Percentiles rank a stretch among this genome's conserved stretches.
phyloP scores from a whole-genome alignment of 345 rosid genomes.

The Gossypium mustelinum region DNA sequence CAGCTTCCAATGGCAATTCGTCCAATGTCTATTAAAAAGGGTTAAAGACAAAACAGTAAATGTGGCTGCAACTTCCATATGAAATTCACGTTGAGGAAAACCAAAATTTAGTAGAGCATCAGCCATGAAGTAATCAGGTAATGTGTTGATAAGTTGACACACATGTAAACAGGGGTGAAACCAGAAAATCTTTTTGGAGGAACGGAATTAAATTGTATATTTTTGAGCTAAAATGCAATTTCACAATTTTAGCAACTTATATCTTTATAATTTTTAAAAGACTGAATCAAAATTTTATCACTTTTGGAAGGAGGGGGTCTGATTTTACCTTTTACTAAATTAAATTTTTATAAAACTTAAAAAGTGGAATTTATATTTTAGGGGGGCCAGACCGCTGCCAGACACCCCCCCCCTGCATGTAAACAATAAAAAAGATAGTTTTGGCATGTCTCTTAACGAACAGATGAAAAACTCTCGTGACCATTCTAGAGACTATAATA shows the following conservation, averaged over 20 bases:
- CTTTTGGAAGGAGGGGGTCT: too few relatives aligned
- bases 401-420: neutral
- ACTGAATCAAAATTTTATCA: too few relatives aligned
- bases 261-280: too few relatives aligned
- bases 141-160: neutral
- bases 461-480: neutral
- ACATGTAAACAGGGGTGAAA: neutral
- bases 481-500: neutral
- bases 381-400: too few relatives aligned
- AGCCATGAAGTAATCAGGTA: neutral
- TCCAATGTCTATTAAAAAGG: slow-evolving; percentile 63
- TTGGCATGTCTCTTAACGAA: neutral
- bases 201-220: too few relatives aligned
- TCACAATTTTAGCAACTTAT: too few relatives aligned
- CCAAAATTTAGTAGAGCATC: neutral
- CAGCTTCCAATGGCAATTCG: slow-evolving; percentile 90
- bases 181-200: too few relatives aligned
- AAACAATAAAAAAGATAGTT: neutral
- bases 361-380: too few relatives aligned
- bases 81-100: neutral
- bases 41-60: neutral
- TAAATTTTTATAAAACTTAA: too few relatives aligned
- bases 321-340: too few relatives aligned
- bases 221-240: too few relatives aligned
- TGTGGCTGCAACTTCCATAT: neutral